Conservation (phyloP, 2,329 filamentous ascomycete genomes). For the Graphilbum fragrans region DNA sequence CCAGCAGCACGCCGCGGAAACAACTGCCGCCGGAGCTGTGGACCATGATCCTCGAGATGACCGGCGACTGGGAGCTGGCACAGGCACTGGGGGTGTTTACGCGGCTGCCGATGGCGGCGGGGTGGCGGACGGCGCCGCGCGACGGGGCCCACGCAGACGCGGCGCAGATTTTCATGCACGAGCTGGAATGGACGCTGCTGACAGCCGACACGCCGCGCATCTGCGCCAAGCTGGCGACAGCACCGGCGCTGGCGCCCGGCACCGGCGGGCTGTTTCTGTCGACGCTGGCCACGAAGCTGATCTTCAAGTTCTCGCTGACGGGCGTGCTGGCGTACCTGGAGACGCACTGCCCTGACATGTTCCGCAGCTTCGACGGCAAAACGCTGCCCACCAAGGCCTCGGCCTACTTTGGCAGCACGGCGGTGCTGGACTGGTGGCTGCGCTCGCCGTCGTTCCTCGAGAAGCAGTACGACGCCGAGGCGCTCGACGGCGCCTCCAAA, state of each 20-base stretch:
- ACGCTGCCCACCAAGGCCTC: constrained; percentile 82
- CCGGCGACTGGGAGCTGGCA: constrained; percentile 84
- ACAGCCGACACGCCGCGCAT: constrained; percentile 58
- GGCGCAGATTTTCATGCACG: constrained; percentile 61
- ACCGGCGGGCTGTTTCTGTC: constrained; percentile 43
- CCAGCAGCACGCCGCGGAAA: constrained; percentile 10
- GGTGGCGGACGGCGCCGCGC: constrained; percentile 54
- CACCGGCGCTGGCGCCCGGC: constrained; percentile 61
- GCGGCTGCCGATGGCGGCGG: constrained; percentile 47
- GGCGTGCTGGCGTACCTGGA: constrained; percentile 61
- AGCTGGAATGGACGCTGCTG: constrained; percentile 77
- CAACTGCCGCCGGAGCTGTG: constrained; percentile 75
- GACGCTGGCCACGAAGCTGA: constrained; percentile 70
- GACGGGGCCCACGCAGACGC: constrained; percentile 44
- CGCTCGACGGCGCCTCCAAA: constrained; percentile 76
- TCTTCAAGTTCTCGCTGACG: constrained; percentile 81
- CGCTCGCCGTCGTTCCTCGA: constrained; percentile 71
- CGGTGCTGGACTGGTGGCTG: constrained; percentile 86
- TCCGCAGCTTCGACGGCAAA: constrained; percentile 76
- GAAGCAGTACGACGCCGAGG: constrained; percentile 76
- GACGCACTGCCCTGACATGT: constrained; percentile 54
- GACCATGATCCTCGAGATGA: constrained; percentile 74
- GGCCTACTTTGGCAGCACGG: constrained; percentile 69
- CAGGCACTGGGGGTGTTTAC: constrained; percentile 72
- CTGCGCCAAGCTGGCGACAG: constrained; percentile 59